Conservation (phyloP, 352 stramenopile species). For the Phytophthora macrochlamydospora region DNA sequence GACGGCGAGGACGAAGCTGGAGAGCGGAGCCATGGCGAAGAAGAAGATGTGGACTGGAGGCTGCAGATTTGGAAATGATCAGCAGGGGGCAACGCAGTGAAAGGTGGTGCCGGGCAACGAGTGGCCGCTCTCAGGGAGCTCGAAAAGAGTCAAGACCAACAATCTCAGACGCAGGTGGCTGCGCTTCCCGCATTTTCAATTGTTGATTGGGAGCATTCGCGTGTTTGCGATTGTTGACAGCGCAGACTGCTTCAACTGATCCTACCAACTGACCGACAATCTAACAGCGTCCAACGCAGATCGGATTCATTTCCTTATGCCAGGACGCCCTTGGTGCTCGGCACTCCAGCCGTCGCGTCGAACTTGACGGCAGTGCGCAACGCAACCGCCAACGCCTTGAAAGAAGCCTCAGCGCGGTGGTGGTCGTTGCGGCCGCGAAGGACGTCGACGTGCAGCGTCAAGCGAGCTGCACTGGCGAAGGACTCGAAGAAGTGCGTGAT, state of each 20-base stretch:
- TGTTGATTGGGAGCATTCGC: slow-evolving; percentile 15
- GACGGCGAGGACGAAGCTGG: slow-evolving; percentile 18
- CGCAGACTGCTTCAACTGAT: slow-evolving; percentile 1
- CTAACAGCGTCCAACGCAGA: not conserved
- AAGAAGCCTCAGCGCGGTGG: slow-evolving; percentile 91
- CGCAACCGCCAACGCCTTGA: slow-evolving; percentile 91
- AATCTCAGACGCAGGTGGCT: slow-evolving; percentile 8
- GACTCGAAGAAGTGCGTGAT: slow-evolving; percentile 95
- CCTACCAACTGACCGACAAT: no score
- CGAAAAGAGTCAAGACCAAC: not conserved
- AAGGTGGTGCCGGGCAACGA: not conserved
- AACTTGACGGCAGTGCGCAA: slow-evolving; percentile 77
- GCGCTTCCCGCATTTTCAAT: not conserved
- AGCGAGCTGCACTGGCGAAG: slow-evolving; percentile 90
- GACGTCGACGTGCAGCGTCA: slow-evolving; percentile 94
- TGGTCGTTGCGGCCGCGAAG: slow-evolving; percentile 93
- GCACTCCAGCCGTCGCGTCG: slow-evolving; percentile 86
- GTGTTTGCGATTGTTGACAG: slow-evolving; percentile 25
- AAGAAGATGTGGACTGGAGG: slow-evolving; percentile 19
- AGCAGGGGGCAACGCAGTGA: not conserved
- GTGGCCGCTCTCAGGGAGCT: slow-evolving; percentile 20
- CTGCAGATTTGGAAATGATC: slow-evolving; percentile 18
- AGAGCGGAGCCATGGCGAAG: slow-evolving; percentile 13
- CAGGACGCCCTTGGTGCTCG: slow-evolving; percentile 93
- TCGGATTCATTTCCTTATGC: slow-evolving; percentile 36